Evolutionary conservation across 164 flowering plant species (phyloP).

Genomic region (Warburgia ugandensis): DNA sequence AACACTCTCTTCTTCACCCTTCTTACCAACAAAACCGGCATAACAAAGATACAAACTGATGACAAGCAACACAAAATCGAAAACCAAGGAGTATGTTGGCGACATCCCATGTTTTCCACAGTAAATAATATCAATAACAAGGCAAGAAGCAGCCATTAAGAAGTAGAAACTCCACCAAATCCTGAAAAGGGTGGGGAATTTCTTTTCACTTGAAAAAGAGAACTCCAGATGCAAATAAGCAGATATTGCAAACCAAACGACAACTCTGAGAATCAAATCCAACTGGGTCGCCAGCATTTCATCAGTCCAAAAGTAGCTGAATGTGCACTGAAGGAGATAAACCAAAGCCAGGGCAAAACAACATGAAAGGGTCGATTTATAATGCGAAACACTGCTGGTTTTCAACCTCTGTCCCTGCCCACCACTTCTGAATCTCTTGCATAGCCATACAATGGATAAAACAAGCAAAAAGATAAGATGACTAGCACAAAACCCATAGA

Average conservation of each 20-base stretch:
- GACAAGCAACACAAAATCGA: constrained; percentile 17
- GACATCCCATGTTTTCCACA: not conserved
- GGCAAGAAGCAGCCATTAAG: constrained; percentile 13
- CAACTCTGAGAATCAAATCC: constrained; percentile 21
- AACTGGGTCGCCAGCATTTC: constrained; percentile 14
- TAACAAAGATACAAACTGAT: constrained; percentile 15
- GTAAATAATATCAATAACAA: constrained; percentile 16
- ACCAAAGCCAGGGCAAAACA: constrained; percentile 37
- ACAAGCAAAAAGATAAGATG: constrained; percentile 41
- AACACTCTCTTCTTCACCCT: constrained; percentile 7
- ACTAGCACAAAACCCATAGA: constrained; percentile 41
- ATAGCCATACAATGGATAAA: constrained; percentile 31
- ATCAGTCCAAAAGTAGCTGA: constrained; percentile 21
- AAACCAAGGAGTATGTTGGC: constrained; percentile 16
- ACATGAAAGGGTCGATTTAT: constrained; percentile 27
- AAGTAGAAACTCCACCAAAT: constrained; percentile 29
- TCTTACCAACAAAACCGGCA: constrained; percentile 14
- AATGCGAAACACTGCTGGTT: constrained; percentile 13
- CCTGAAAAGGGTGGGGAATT: constrained; percentile 18
- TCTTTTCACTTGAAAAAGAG: constrained; percentile 7
- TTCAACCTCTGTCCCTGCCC: constrained; percentile 7
- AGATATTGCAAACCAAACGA: constrained; percentile 21
- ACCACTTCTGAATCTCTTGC: constrained; percentile 16
- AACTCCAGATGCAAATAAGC: constrained; percentile 25
- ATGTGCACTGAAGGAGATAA: constrained; percentile 30